Percentiles rank a stretch among this genome's conserved stretches.
These are phyloP conservation scores for Raddia distichophylla DNA, from an alignment of 176 grass and related monocot species.

Conservation along the genomic window DNA sequence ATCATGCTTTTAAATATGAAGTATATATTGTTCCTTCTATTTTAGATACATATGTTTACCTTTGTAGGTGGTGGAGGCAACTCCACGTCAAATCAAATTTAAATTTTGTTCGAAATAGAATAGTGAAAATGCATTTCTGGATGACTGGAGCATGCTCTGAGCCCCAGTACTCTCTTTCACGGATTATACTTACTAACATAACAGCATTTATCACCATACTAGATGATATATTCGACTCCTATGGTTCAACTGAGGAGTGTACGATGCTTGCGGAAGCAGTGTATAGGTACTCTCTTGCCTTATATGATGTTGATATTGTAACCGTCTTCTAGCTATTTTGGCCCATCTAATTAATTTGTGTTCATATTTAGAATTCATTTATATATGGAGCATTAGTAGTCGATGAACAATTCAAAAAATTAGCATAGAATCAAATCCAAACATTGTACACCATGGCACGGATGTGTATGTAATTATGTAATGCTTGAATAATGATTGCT, in stretches of 20 bases:
- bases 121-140: constrained; percentile 48
- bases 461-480: background rate
- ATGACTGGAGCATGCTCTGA: constrained; percentile 34
- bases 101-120: constrained; percentile 34
- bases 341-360: background rate
- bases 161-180: constrained; percentile 7
- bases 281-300: constrained; percentile 9
- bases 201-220: constrained; percentile 33
- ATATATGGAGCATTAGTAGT: background rate
- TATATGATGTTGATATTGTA: background rate
- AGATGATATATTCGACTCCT: constrained; percentile 45
- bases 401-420: background rate
- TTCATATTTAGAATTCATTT: background rate
- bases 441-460: background rate
- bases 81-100: constrained; percentile 30
- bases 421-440: background rate
- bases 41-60: constrained; percentile 9
- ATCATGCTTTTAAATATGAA: background rate
- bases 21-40: background rate
- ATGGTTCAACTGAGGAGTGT: constrained; percentile 30
- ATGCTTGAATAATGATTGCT: background rate
- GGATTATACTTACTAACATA: constrained; percentile 30
- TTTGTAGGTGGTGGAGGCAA: constrained; percentile 47
- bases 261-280: constrained; percentile 34
- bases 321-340: background rate